Evolutionary conservation across 1,139 yeast species (phyloP).

Genomic region (Kurtzmaniella quercitrusa): DNA sequence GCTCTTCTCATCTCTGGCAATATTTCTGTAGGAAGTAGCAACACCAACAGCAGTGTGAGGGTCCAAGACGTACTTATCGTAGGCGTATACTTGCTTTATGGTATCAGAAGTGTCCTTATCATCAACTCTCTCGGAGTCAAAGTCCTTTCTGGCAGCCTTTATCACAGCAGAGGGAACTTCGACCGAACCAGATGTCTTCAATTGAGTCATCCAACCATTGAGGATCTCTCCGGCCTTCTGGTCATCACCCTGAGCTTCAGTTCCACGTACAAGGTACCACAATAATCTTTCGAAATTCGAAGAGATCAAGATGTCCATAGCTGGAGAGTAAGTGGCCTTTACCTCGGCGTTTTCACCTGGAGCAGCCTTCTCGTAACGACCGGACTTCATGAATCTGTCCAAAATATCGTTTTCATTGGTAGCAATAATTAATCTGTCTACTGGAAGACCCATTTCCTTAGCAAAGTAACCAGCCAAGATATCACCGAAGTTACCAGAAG

Average conservation of each 20-base stretch:
- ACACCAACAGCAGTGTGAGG: slow-evolving; percentile 98
- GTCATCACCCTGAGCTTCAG: slow-evolving; percentile 49
- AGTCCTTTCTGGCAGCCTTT: slow-evolving; percentile 60
- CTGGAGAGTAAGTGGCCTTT: slow-evolving; percentile 90
- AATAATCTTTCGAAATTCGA: slow-evolving; percentile 93
- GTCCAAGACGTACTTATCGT: slow-evolving; percentile 79
- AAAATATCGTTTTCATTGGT: slow-evolving; percentile 94
- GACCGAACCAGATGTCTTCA: slow-evolving; percentile 75
- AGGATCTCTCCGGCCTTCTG: slow-evolving; percentile 72
- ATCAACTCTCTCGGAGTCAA: slow-evolving; percentile 76
- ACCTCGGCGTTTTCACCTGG: slow-evolving; percentile 53
- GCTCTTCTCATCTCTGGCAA: slow-evolving; percentile 38
- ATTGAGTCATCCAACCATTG: slow-evolving; percentile 71
- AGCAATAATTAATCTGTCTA: slow-evolving; percentile 82
- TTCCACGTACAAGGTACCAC: slow-evolving; percentile 86
- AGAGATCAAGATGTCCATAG: slow-evolving; percentile 95
- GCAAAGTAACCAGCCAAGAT: slow-evolving; percentile 96
- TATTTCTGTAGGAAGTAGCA: slow-evolving; percentile 63
- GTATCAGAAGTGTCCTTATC: slow-evolving; percentile 74
- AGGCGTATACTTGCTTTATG: slow-evolving; percentile 64
- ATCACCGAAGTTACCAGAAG: slow-evolving; percentile 98
- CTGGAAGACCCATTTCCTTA: slow-evolving; percentile 90
- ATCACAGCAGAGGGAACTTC: slow-evolving; percentile 63
- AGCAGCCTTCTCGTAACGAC: slow-evolving; percentile 69
- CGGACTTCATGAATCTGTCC: slow-evolving; percentile 85